Conservation (phyloP, 441 rosid genomes). For the Manihot esculenta region DNA sequence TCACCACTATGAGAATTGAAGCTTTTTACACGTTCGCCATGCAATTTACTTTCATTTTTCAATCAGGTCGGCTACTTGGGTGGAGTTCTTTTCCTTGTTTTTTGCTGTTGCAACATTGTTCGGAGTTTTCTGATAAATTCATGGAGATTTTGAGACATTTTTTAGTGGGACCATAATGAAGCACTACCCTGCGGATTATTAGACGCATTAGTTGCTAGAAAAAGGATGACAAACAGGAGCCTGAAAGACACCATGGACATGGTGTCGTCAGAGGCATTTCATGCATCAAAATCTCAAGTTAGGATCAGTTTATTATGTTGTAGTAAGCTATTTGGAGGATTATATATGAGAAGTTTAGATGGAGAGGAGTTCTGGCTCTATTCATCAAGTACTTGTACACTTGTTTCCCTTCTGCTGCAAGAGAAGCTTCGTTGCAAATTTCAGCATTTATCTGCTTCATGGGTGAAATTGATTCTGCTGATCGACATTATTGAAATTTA, state of each 20-base stretch:
- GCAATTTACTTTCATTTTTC: slow-evolving; percentile 12
- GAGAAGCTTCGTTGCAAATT: no score
- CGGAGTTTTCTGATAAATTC: slow-evolving; percentile 62
- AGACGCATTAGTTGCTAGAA: slow-evolving; percentile 12
- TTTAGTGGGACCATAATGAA: slow-evolving; percentile 7
- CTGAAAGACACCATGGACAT: not conserved
- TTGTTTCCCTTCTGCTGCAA: no score
- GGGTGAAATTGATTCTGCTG: no score
- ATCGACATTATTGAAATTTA: no score
- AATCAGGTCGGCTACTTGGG: slow-evolving; percentile 88
- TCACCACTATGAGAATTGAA: not conserved
- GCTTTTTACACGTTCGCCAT: not conserved
- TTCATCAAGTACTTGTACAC: no score
- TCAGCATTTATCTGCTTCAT: no score
- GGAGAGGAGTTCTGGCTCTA: not conserved
- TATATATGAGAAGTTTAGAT: not conserved
- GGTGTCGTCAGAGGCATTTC: slow-evolving; percentile 2
- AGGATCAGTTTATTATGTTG: not conserved
- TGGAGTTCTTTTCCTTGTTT: slow-evolving; percentile 82
- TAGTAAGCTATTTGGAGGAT: not conserved
- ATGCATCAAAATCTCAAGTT: not conserved
- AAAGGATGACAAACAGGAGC: not conserved
- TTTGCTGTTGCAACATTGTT: slow-evolving; percentile 86
- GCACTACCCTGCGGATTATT: not conserved
- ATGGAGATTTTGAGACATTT: slow-evolving; percentile 12